Evolutionary conservation across 768 basidiomycete species (phyloP).

Genomic region (Boletus tylopilopsis): DNA sequence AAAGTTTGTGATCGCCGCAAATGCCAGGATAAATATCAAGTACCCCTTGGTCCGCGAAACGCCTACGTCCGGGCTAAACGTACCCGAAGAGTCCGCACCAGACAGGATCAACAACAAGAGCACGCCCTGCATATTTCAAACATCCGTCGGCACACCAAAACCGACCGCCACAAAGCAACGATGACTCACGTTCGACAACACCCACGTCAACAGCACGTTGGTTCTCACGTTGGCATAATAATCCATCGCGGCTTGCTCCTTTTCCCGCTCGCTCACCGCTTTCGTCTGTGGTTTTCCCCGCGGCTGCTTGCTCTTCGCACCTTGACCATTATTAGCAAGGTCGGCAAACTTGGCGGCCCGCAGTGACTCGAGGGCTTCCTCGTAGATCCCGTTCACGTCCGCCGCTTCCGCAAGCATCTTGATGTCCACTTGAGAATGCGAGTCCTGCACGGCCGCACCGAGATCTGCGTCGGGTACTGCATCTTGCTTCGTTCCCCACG

Average conservation of each 20-base stretch:
- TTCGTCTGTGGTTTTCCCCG: conserved; percentile 16
- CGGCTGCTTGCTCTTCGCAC: conserved; percentile 6
- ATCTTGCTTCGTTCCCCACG: conserved; percentile 97
- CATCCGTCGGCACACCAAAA: not conserved
- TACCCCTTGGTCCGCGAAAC: conserved; percentile 67
- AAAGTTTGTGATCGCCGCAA: conserved; percentile 74
- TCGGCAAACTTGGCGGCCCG: conserved; percentile 47
- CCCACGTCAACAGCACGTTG: conserved; percentile 79
- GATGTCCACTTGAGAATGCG: conserved; percentile 79
- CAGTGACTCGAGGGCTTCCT: conserved; percentile 77
- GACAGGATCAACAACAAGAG: conserved; percentile 69
- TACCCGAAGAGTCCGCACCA: conserved; percentile 48
- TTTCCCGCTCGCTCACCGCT: conserved; percentile 49
- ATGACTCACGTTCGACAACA: conserved; percentile 76
- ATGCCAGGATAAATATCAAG: conserved; percentile 74
- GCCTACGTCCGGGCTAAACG: conserved; percentile 50
- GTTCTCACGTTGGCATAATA: conserved; percentile 88
- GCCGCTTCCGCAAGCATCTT: conserved; percentile 80
- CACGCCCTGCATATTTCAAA: conserved; percentile 45
- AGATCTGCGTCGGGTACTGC: conserved; percentile 69
- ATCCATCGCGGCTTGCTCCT: conserved; percentile 72
- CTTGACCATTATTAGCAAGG: not conserved
- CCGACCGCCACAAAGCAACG: too few relatives aligned
- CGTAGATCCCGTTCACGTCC: conserved; percentile 80
- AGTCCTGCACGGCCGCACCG: conserved; percentile 79